phyloP scores from a whole-genome alignment of 257 asterid genomes.

The Solanum stenotomum region DNA sequence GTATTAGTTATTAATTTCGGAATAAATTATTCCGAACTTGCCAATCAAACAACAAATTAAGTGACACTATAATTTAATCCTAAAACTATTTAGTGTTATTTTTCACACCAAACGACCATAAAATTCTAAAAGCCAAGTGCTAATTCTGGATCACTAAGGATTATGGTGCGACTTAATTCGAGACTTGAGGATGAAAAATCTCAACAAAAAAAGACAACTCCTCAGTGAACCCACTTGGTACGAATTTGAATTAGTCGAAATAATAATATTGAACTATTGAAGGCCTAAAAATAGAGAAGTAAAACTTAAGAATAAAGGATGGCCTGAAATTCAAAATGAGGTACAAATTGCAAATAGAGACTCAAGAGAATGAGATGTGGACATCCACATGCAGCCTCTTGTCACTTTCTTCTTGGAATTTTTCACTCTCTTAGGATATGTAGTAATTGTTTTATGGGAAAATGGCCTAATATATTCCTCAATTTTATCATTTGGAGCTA shows the following conservation, averaged over 20 bases:
- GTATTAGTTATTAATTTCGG: no score
- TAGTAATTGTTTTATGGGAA: not conserved
- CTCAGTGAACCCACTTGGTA: not conserved
- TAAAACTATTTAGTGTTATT: no score
- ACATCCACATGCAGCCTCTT: conserved; percentile 41
- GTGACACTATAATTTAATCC: not conserved
- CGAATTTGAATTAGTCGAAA: not conserved
- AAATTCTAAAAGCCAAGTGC: not conserved
- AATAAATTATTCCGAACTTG: no score
- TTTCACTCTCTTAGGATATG: conserved; percentile 5
- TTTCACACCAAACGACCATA: not conserved
- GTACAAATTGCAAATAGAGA: not conserved
- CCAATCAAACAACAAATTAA: not conserved
- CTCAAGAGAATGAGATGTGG: conserved; percentile 22
- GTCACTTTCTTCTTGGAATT: conserved; percentile 36
- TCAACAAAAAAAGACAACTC: not conserved
- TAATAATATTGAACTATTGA: not conserved
- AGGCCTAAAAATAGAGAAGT: not conserved
- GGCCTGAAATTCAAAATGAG: not conserved
- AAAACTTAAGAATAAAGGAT: conserved; percentile 9
- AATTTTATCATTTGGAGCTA: no score
- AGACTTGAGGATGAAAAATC: not conserved
- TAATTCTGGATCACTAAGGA: not conserved
- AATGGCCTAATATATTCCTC: no score
- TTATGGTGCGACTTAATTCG: not conserved